Evolutionary conservation across 345 rosid species (phyloP).

Genomic region (Iberis pinnata): DNA sequence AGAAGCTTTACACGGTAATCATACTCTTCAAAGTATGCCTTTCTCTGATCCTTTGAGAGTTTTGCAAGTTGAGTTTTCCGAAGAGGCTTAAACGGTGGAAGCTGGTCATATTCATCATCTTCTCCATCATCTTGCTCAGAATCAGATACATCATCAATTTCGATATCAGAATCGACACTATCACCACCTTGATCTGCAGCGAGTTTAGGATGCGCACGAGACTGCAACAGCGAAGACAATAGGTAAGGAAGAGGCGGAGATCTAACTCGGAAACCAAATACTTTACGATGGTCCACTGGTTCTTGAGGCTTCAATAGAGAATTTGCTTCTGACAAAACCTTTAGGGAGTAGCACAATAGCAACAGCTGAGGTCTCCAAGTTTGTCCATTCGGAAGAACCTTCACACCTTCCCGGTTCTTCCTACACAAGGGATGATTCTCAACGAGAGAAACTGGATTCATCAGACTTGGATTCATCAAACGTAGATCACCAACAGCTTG

Average conservation of each 20-base stretch:
- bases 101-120: conserved; percentile 79
- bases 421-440: conserved; percentile 87
- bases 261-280: conserved; percentile 79
- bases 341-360: conserved; percentile 71
- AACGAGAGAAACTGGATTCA: conserved; percentile 86
- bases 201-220: conserved; percentile 79
- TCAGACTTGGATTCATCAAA: conserved; percentile 79
- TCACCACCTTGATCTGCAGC: conserved; percentile 75
- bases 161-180: conserved; percentile 71
- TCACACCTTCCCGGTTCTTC: conserved; percentile 77
- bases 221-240: conserved; percentile 89
- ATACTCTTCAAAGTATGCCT: conserved; percentile 85
- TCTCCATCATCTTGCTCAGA: conserved; percentile 74
- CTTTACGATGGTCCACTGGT: conserved; percentile 65
- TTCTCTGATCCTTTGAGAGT: conserved; percentile 70
- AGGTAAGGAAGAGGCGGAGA: conserved; percentile 91
- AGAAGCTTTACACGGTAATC: conserved; percentile 92
- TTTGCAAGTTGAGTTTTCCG: conserved; percentile 68
- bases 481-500: conserved; percentile 90
- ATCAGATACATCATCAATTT: conserved; percentile 70
- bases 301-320: conserved; percentile 74
- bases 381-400: conserved; percentile 90
- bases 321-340: conserved; percentile 76
- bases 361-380: conserved; percentile 81
- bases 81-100: conserved; percentile 90